Percentiles rank a stretch among this genome's conserved stretches.
phyloP scores from a whole-genome alignment of 306 rosid genomes.

The Canavalia ensiformis region DNA sequence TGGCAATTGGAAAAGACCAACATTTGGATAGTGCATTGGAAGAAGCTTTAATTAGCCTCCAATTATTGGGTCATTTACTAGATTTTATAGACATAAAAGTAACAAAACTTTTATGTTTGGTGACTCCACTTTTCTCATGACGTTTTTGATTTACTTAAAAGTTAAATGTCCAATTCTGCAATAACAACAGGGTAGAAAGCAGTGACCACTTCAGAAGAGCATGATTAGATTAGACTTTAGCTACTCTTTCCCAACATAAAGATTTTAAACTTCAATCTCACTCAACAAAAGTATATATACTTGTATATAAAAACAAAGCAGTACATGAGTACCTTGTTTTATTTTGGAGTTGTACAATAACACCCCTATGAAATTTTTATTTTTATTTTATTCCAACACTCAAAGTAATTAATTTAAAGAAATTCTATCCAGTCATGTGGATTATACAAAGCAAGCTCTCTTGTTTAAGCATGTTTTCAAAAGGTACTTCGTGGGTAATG shows the following conservation, averaged over 20 bases:
- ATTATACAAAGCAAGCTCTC: constrained; percentile 47
- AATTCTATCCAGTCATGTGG: constrained; percentile 43
- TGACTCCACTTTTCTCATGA: neutral
- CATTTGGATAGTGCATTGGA: constrained; percentile 28
- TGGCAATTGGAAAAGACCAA: constrained; percentile 34
- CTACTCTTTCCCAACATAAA: constrained; percentile 5
- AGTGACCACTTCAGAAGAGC: constrained; percentile 2
- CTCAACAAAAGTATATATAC: constrained; percentile 13
- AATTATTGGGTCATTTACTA: constrained; percentile 44
- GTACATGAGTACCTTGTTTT: constrained; percentile 21
- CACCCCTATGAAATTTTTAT: neutral
- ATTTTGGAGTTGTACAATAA: neutral
- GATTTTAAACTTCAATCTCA: neutral
- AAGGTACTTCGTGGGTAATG: constrained; percentile 52
- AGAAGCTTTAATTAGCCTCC: constrained; percentile 33
- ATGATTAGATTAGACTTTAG: constrained; percentile 1
- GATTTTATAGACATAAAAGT: constrained; percentile 28
- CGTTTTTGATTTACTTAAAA: neutral
- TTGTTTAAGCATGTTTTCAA: constrained; percentile 54
- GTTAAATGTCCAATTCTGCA: neutral
- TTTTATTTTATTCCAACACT: neutral
- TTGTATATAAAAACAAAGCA: neutral
- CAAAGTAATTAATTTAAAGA: neutral
- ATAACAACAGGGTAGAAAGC: constrained; percentile 9
- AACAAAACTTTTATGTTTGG: constrained; percentile 15